Base-by-base conservation (phyloP, 2,329 filamentous ascomycete species). In the Aspergillus luchuensis region DNA sequence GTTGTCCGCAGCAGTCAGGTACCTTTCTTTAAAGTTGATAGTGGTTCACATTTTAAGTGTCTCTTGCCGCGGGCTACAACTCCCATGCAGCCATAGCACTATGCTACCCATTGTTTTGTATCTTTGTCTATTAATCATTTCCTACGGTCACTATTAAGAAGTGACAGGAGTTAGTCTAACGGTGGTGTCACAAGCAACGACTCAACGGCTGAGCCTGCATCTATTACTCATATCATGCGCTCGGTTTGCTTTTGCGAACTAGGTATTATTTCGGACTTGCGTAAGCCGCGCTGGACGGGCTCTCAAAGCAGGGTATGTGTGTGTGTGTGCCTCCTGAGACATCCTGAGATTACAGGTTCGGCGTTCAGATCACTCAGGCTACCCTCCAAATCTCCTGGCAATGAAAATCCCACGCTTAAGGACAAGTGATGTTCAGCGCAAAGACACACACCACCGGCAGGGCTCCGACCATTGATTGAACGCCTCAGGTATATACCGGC, bases 151-250 rank as follows among this genome's bases (percentile, higher is more conserved):
- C 8, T 23, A 19, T 23, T 7, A 3, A 13, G 41, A 19, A 7
- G 19, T 45, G 41, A 45, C 41, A 13, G 19, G 19, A 45, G 10
- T 5, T 23, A 21, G 19, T 45, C 21, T 45, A 21, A 36, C 13
- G 41, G 41, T 45, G 19, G 41, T 45, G 41, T 45, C 41, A 45
- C 41, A 45, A 45, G 41, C 10, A 36, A 36, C 33, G 38, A 28
- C 56, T 47, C 55, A 61, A 58, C 50, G 58, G 49, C 38, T 23
- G 30, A 47, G 41, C 17, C 39, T 58, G 45, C 56, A 55, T 58
- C 25, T 36, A 47, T 45, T 43, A 43, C 25, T 25, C 30, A 19
- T n/a, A 23, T 53, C 17, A 38, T 47, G 39, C 53, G 23, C 39
- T 47, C 39, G 53, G 39, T 19, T 45, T 41, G 28, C 43, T 36